A percentile compares a stretch with the other conserved stretches of the same genome.
These are phyloP conservation scores for Lactarius indigo DNA, from an alignment of 768 basidiomycete genomes.

Conservation along the genomic window DNA sequence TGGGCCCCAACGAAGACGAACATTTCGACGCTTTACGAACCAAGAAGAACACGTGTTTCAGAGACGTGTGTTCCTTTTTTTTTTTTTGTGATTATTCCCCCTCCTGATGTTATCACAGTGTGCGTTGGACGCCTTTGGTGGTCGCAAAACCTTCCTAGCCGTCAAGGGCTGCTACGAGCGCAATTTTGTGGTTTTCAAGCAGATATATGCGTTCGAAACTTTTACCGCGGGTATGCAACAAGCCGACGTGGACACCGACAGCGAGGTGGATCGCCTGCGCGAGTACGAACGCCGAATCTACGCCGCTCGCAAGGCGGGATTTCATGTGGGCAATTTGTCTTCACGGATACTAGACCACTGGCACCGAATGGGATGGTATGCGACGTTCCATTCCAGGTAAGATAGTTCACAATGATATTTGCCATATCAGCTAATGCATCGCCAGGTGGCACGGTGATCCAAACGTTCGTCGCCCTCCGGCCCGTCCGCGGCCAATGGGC, in stretches of 20 bases:
- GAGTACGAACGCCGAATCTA: constrained; percentile 73
- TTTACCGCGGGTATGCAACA: constrained; percentile 41
- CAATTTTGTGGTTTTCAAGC: constrained; percentile 81
- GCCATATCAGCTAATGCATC: background rate
- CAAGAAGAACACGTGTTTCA: constrained; percentile 78
- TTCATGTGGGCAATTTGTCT: constrained; percentile 70
- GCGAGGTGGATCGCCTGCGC: constrained; percentile 61
- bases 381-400: constrained; percentile 65
- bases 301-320: constrained; percentile 58
- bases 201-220: constrained; percentile 69
- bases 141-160: constrained; percentile 79
- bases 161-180: constrained; percentile 84
- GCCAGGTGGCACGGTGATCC: constrained; percentile 27
- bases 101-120: constrained; percentile 43
- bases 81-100: background rate
- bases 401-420: constrained; percentile 20
- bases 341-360: constrained; percentile 76
- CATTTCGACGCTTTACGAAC: constrained; percentile 76
- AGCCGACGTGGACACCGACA: constrained; percentile 39
- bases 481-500: constrained; percentile 24
- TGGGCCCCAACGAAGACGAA: constrained; percentile 66
- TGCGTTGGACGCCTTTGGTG: constrained; percentile 63
- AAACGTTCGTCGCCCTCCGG: constrained; percentile 23
- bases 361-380: constrained; percentile 76
- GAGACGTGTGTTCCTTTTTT: constrained; percentile 49